Evolutionary conservation across 2,329 filamentous ascomycete species (phyloP), one percentile per base, ranked within the genome.

Genomic region (Penicillium sp.): DNA sequence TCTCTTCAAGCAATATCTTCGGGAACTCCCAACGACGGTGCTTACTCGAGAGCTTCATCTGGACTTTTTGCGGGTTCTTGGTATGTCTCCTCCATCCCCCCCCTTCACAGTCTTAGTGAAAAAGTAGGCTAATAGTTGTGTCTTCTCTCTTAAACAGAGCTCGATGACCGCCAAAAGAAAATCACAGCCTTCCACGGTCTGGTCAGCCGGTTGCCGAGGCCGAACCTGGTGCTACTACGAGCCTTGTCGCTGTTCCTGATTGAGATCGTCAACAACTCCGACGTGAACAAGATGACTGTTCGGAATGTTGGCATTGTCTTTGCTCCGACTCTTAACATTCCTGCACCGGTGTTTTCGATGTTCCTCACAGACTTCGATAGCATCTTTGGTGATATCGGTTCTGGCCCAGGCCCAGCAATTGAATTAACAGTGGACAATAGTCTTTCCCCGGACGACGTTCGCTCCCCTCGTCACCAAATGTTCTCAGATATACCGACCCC

Each of bases 291-390:
- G 81, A 99, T 99, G 95, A 97, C 90, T 11, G 90, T 97, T 52
- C 88, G 93, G 64, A 99, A 99, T 70, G 91, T 99, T 54, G 93
- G 95, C 62, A 98, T 99, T 66, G 93, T 99, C 55, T 99, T 99
- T 74, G 96, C 95, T 16, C 95, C 95, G 0, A 98, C 95, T 0
- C 83, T 99, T 53, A 98, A 98, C 73, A 96, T 99, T 44, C 93
- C 95, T 0, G 92, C 92, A 0, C 93, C 93, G 0, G 89, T 99
- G 11, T 97, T 99, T 72, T 92, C 93, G 3, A 84, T 96, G 74
- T 95, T 99, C 74, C 82, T 99, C 56, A 93, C 95, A 62, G 93
- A 98, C 68, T 97, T 91, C 70, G 84, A 90, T 61, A 84, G 83
- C 43, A 93, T 99, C 48, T 99, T 98, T 70, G 89, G 89, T 21